Conservation (phyloP, 2,329 filamentous ascomycete species). For the Fusarium siculi region DNA sequence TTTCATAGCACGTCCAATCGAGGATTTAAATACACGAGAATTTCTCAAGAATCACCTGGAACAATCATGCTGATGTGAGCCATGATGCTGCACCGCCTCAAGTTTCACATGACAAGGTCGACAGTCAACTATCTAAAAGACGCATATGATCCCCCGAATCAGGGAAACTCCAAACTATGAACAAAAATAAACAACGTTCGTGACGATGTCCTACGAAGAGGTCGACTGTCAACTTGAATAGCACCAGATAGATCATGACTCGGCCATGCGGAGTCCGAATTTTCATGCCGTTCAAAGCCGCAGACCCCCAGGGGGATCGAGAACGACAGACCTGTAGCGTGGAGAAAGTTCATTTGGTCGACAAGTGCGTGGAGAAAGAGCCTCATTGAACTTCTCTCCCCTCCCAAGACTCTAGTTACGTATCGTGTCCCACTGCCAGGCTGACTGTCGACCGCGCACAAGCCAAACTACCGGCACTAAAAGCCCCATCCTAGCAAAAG, state of each 20-base stretch:
- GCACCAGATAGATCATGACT: not conserved
- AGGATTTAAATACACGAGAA: not conserved
- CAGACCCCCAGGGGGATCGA: conserved; percentile 4
- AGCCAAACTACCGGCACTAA: not conserved
- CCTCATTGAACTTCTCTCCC: not conserved
- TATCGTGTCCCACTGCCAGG: not conserved
- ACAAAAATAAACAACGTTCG: not conserved
- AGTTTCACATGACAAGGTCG: conserved; percentile 2
- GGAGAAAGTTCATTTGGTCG: not conserved
- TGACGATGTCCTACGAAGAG: not conserved
- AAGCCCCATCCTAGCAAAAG: not conserved
- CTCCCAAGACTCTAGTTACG: not conserved
- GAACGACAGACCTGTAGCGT: not conserved
- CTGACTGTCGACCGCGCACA: conserved; percentile 12
- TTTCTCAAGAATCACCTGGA: not conserved
- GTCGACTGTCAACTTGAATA: conserved; percentile 16
- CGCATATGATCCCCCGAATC: not conserved
- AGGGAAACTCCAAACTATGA: not conserved
- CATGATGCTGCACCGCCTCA: not conserved
- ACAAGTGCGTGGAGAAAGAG: not conserved
- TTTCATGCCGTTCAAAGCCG: not conserved
- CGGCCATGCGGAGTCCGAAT: not conserved
- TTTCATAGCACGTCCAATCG: too few relatives aligned
- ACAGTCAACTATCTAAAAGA: conserved; percentile 10
- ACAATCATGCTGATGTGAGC: not conserved